Base-by-base conservation (phyloP, 2,329 filamentous ascomycete species). In the Claviceps paspali region DNA sequence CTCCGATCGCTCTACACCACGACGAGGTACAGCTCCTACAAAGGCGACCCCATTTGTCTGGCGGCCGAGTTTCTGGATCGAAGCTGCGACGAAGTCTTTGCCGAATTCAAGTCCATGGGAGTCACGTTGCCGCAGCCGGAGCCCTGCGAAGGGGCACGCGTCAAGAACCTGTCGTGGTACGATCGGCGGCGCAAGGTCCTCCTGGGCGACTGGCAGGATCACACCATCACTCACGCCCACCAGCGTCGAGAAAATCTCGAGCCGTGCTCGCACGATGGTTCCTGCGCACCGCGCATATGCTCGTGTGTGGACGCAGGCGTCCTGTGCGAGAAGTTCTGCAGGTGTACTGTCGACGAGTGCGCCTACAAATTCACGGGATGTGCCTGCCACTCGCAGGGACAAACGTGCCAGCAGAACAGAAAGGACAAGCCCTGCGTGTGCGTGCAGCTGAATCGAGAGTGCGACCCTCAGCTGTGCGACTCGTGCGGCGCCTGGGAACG, bases 381-480 rank as follows among this genome's bases (percentile, higher is more conserved):
- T 50, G 67, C 65, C 3, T 88, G 82, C 49, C 63, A 74, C 35
- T 59, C 61, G 1, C 60, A 60, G 6, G 81, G 80, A 38, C 71
- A 72, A 51, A 67, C 65, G 1, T 81, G 76, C 43, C 45, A 65
- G 5, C 54, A 65, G 10, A 70, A 68, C 30, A 63, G 76, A 45
- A 70, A 68, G 42, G 70, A 73, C 39, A 59, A 56, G 41, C 67
- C 68, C 3, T 91, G 84, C 51, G 76, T 80, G 11, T 92, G 84
- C 48, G 64, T 76, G 15, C 66, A 71, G 48, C 65, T 84, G 36
- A 80, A 82, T 46, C 71, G 84, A 28, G 84, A 92, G 57, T 92
- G 84, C 50, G 84, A 91, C 47, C 76, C 82, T 2, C 74, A 80
- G 41, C 63, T 88, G 10, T 92, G 84, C 49, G 67, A 67, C 12